phyloP scores from a whole-genome alignment of 805 yeast genomes.

The Suhomyces sp. region DNA sequence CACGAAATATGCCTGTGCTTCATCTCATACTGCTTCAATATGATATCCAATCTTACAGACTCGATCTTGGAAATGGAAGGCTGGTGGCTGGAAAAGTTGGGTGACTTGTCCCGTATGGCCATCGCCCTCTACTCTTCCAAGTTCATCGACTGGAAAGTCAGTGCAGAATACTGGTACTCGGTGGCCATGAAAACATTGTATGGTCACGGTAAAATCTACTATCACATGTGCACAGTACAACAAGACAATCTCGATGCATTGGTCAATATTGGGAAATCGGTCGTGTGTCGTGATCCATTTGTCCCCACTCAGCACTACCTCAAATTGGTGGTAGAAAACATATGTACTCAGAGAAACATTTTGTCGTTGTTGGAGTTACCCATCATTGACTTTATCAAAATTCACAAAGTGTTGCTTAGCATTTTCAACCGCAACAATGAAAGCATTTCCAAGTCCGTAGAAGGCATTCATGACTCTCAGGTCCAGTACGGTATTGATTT shows the following conservation, averaged over 20 bases:
- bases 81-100: conserved; percentile 83
- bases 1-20: conserved; percentile 78
- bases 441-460: conserved; percentile 14
- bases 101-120: conserved; percentile 85
- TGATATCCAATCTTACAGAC: conserved; percentile 52
- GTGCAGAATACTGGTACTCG: conserved; percentile 82
- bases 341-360: conserved; percentile 60
- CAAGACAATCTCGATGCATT: conserved; percentile 73
- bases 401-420: conserved; percentile 63
- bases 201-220: conserved; percentile 83
- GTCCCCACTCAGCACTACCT: conserved; percentile 80
- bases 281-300: conserved; percentile 76
- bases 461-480: conserved; percentile 41
- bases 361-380: conserved; percentile 59
- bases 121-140: conserved; percentile 78
- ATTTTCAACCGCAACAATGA: conserved; percentile 26
- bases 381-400: conserved; percentile 59
- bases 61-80: conserved; percentile 57
- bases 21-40: conserved; percentile 67
- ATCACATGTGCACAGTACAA: conserved; percentile 86
- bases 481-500: conserved; percentile 55
- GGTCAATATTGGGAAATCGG: conserved; percentile 75
- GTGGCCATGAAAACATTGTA: conserved; percentile 69
- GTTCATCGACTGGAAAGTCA: conserved; percentile 79
- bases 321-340: conserved; percentile 74